Base-by-base conservation (phyloP, 257 asterid genomes). In the Jacaranda copaia region DNA sequence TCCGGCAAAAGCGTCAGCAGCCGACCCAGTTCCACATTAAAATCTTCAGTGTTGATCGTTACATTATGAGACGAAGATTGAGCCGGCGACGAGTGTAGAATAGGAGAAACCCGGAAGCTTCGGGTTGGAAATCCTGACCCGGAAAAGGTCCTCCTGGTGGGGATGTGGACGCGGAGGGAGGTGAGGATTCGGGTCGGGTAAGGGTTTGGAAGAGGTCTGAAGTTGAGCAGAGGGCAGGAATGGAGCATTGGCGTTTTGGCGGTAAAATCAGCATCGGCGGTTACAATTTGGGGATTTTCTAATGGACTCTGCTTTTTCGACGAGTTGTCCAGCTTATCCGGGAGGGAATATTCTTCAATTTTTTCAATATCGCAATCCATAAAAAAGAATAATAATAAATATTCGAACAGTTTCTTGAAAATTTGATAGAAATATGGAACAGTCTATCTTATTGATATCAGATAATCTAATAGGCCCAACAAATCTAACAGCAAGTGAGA, bases 1-100 rank as follows among this genome's bases (percentile, higher is more conserved):
- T 89, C 98, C 76, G 98, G 96, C 67, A 95, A 85, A 58, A 95
- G 84, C 7, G 86, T 75, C 76, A 90, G 86, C 70, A 95, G 81
- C 4, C 94, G 93, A 20, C 81, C 92, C 75, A 94, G 77, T 63
- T 94, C 99, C 83, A 91, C 87, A 11, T 85, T 73, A 69, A 87
- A 87, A 13, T 92, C 96, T 8, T 85, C 97, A 48, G 85, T 80
- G 66, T 74, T 77, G 82, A 20, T 60, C 61, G 76, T 12, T 8
- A n/a, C 80, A 67, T 53, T 73, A 51, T 38, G 10, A 58, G 81
- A 51, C 66, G 85, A 81, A 7, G 81, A 82, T 53, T 77, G 68
- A 18, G 84, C 76, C 5, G 70, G 65, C 18, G 77, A 48, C 7
- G 85, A 75, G 68, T 1, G 56, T 35, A 16, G 64, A 12, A 40